Conservation (phyloP, 1,139 yeast genomes). For the Scheffersomyces cryptocercus region DNA sequence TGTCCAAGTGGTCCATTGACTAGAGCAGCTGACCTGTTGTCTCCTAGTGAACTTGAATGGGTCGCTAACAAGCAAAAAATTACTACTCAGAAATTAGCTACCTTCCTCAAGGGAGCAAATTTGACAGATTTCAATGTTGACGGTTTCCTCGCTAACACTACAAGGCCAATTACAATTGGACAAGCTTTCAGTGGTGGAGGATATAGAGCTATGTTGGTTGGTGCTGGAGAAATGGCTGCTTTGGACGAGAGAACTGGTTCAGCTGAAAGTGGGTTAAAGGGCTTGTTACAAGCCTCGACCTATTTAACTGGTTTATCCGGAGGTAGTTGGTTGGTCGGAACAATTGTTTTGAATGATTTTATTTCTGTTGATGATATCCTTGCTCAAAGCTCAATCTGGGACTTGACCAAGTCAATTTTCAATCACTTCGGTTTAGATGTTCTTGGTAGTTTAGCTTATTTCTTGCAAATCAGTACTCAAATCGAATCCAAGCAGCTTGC, state of each 20-base stretch:
- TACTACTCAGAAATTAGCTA: constrained; percentile 52
- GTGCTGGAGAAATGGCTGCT: constrained; percentile 85
- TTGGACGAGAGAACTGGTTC: constrained; percentile 69
- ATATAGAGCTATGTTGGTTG: constrained; percentile 82
- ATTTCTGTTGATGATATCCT: constrained; percentile 17
- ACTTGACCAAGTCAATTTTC: constrained; percentile 37
- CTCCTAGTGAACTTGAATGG: constrained; percentile 39
- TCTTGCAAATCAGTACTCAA: constrained; percentile 7
- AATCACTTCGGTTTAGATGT: constrained; percentile 40
- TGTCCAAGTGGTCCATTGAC: constrained; percentile 34
- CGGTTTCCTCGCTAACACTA: constrained; percentile 13
- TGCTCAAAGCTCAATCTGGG: constrained; percentile 15
- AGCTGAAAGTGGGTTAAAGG: constrained; percentile 24
- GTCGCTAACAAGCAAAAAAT: constrained; percentile 48
- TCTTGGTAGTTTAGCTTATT: constrained; percentile 11
- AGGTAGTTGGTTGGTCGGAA: constrained; percentile 23
- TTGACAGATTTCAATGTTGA: constrained; percentile 18
- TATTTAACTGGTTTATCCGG: constrained; percentile 24
- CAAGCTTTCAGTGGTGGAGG: constrained; percentile 93
- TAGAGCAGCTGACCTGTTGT: constrained; percentile 30
- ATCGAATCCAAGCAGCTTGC: constrained; percentile 15
- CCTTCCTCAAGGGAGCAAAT: constrained; percentile 19
- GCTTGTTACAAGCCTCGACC: constrained; percentile 22
- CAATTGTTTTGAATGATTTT: constrained; percentile 18
- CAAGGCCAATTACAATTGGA: constrained; percentile 53